Conservation (phyloP, 352 stramenopile species). For the Peronospora farinosa region DNA sequence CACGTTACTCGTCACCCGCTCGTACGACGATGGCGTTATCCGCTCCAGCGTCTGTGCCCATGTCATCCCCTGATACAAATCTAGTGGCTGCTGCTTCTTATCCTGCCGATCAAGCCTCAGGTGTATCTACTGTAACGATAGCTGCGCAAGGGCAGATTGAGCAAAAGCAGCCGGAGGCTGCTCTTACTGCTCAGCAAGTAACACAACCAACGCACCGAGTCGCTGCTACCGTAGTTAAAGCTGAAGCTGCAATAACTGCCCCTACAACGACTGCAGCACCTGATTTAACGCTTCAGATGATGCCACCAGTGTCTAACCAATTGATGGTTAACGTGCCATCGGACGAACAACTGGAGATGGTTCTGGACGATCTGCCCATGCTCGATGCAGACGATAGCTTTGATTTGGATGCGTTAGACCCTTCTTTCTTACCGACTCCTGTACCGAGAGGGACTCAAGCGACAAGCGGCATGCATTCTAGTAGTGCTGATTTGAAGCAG, state of each 20-base stretch:
- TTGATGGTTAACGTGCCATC: slow-evolving; percentile 43
- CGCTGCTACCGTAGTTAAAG: slow-evolving; percentile 8
- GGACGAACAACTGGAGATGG: slow-evolving; percentile 67
- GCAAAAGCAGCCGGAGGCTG: slow-evolving; percentile 4
- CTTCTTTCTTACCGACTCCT: slow-evolving; percentile 27
- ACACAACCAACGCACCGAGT: slow-evolving; percentile 1
- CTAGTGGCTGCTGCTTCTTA: neutral
- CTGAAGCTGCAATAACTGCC: slow-evolving; percentile 6
- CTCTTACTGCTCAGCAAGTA: neutral
- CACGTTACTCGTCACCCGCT: slow-evolving; percentile 26
- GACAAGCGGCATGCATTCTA: slow-evolving; percentile 12
- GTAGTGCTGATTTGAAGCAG: slow-evolving; percentile 28
- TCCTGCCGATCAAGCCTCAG: neutral
- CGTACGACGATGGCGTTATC: slow-evolving; percentile 4
- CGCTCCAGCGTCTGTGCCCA: slow-evolving; percentile 8
- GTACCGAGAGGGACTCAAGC: slow-evolving; percentile 8
- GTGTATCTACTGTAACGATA: neutral
- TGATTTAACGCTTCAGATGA: slow-evolving; percentile 15
- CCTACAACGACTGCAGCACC: neutral
- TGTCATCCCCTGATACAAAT: slow-evolving; percentile 9
- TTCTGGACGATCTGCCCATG: slow-evolving; percentile 64
- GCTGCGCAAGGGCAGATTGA: slow-evolving; percentile 2
- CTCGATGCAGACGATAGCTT: slow-evolving; percentile 66
- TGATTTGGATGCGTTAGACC: slow-evolving; percentile 36
- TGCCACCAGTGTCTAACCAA: slow-evolving; percentile 28